phyloP scores from a whole-genome alignment of 2,329 filamentous ascomycete species.

The Aspergillus ibericus region DNA sequence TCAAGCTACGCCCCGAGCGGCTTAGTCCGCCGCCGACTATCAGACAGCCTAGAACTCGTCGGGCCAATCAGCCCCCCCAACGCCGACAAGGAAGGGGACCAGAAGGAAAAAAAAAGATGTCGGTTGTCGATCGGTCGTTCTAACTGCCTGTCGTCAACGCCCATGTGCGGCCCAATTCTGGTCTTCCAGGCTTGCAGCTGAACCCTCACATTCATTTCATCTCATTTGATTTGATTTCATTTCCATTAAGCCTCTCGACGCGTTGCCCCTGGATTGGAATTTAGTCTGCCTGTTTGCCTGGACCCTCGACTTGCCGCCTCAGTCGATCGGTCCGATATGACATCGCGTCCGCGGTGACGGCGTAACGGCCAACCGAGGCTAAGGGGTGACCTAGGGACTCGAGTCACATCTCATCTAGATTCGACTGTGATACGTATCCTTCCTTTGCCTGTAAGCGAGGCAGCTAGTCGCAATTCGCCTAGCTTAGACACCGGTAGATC shows the following conservation, averaged over 20 bases:
- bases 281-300: neutral
- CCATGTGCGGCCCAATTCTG: neutral
- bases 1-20: neutral
- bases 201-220: neutral
- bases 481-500: neutral
- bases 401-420: neutral
- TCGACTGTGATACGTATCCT: neutral
- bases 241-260: too few relatives aligned
- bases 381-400: neutral
- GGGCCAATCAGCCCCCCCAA: neutral
- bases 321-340: constrained; percentile 8
- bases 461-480: neutral
- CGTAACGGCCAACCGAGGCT: neutral
- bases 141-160: neutral
- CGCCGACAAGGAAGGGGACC: neutral
- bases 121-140: neutral
- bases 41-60: neutral
- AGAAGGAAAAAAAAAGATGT: neutral
- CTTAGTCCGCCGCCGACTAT: neutral
- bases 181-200: neutral
- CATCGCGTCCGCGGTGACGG: neutral
- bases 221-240: too few relatives aligned
- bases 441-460: neutral
- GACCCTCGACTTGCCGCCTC: neutral
- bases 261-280: neutral